Conservation (phyloP, 2,329 filamentous ascomycete genomes). For the Aspergillus neoniger region DNA sequence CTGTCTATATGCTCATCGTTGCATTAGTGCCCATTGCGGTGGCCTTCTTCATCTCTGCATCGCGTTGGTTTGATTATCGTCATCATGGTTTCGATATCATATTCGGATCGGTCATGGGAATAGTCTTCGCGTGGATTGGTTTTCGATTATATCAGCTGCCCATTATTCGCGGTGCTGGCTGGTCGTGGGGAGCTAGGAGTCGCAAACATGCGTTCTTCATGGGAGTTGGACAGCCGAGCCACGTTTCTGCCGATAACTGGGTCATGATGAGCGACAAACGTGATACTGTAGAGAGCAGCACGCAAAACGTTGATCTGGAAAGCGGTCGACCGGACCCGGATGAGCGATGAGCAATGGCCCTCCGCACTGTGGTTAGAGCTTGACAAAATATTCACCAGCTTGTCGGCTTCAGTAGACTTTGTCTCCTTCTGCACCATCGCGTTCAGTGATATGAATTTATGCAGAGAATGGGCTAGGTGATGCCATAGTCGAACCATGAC, state of each 20-base stretch:
- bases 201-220: slow-evolving; percentile 66
- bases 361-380: neutral
- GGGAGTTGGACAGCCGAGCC: slow-evolving; percentile 35
- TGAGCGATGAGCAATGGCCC: slow-evolving; percentile 7
- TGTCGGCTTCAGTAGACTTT: too few relatives aligned
- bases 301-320: slow-evolving; percentile 24
- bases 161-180: slow-evolving; percentile 75
- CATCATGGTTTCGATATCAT: slow-evolving; percentile 94
- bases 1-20: slow-evolving; percentile 73
- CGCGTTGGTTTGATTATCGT: slow-evolving; percentile 83
- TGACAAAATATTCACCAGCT: too few relatives aligned
- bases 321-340: slow-evolving; percentile 17
- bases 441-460: neutral
- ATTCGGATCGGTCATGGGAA: slow-evolving; percentile 78
- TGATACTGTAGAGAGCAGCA: slow-evolving; percentile 1
- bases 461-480: neutral
- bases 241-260: slow-evolving; percentile 34
- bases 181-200: slow-evolving; percentile 83
- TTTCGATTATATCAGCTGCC: slow-evolving; percentile 88
- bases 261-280: slow-evolving; percentile 17
- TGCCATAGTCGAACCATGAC: neutral
- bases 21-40: slow-evolving; percentile 70
- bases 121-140: slow-evolving; percentile 68
- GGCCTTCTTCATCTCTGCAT: slow-evolving; percentile 79
- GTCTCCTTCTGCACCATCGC: neutral